Evolutionary conservation across 2,329 filamentous ascomycete species (phyloP).

Genomic region (Neoscytalidium dimidiatum): DNA sequence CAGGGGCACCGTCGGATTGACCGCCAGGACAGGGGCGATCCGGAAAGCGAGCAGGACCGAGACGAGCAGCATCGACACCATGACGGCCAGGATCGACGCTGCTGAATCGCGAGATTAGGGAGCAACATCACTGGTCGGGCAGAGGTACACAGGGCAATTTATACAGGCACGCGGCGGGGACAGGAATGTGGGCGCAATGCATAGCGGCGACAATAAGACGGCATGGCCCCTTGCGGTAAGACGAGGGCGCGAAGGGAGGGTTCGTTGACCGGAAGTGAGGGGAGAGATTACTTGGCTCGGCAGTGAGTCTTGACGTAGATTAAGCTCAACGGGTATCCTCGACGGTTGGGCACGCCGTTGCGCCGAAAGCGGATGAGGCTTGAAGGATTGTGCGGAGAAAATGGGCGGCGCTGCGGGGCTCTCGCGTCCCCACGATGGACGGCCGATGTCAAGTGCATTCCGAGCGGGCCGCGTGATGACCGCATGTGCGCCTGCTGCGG

Average conservation of each 20-base stretch:
- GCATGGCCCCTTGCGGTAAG: not conserved
- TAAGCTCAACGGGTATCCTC: not conserved
- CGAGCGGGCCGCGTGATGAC: not conserved
- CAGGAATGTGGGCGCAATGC: not conserved
- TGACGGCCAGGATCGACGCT: not conserved
- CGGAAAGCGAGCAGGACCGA: not conserved
- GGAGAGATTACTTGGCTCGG: conserved; percentile 6
- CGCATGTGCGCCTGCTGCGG: not conserved
- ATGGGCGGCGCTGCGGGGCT: conserved; percentile 1
- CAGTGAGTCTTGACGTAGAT: not conserved
- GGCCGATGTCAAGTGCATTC: not conserved
- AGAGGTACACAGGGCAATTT: conserved; percentile 3
- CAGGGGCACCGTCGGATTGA: conserved; percentile 56
- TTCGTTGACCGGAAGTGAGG: not conserved
- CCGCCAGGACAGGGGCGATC: conserved; percentile 26
- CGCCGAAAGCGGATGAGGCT: not conserved
- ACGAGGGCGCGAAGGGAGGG: not conserved
- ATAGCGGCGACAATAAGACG: not conserved
- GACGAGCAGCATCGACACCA: not conserved
- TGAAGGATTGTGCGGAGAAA: conserved; percentile 1
- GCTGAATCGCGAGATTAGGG: not conserved
- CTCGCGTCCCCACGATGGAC: not conserved
- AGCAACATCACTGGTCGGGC: not conserved
- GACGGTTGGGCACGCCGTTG: not conserved
- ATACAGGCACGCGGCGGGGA: not conserved